These are phyloP conservation scores for Colletotrichum shisoi DNA, from an alignment of 2,329 filamentous ascomycete genomes.

Conservation along the genomic window DNA sequence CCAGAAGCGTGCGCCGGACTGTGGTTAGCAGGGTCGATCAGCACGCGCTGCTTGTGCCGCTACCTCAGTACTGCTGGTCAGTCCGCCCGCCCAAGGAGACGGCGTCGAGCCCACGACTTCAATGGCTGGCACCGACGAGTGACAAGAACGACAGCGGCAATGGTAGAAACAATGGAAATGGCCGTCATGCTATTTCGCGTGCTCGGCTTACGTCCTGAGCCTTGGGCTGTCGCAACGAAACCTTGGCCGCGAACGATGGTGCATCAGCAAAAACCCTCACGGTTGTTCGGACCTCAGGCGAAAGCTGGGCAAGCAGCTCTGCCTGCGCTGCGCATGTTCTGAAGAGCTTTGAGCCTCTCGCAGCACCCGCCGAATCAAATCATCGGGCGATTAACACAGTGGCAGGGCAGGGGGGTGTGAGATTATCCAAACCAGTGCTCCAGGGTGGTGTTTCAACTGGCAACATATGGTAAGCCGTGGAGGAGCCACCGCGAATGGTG, in stretches of 20 bases:
- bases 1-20: conserved; percentile 4
- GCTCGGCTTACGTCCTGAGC: conserved; percentile 18
- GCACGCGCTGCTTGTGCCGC: neutral
- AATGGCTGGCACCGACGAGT: neutral
- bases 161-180: neutral
- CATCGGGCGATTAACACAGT: neutral
- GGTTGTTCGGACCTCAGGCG: conserved; percentile 19
- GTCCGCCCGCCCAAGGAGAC: conserved; percentile 21
- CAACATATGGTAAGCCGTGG: conserved; percentile 8
- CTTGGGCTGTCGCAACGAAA: conserved; percentile 13
- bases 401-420: conserved; percentile 10
- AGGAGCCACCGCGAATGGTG: conserved; percentile 1
- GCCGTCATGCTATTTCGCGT: conserved; percentile 16
- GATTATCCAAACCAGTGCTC: conserved; percentile 24
- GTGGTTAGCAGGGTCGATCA: conserved; percentile 21
- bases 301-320: conserved; percentile 14
- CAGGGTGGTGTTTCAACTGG: conserved; percentile 26
- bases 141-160: neutral
- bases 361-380: conserved; percentile 15
- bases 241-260: conserved; percentile 6
- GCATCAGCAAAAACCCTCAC: conserved; percentile 1
- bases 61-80: neutral
- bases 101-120: conserved; percentile 21
- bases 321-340: conserved; percentile 7
- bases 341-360: conserved; percentile 27